Base-by-base conservation (phyloP, 1,284 basidiomycete genomes). In the Puccinia triticina region DNA sequence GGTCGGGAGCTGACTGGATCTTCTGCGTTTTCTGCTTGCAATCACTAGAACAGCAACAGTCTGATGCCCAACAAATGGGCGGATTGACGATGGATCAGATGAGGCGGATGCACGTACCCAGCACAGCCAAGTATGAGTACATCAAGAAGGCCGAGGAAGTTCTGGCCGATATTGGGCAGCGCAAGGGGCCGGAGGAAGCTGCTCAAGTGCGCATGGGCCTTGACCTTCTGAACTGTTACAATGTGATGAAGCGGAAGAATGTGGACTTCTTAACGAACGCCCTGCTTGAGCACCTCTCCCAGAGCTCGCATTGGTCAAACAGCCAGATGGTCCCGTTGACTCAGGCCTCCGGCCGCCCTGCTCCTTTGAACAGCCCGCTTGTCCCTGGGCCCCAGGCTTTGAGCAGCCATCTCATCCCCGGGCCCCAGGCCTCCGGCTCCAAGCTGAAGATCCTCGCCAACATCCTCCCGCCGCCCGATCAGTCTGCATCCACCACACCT, bases 281-380 rank as follows among this genome's bases (percentile, higher is more conserved):
- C 50, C 29, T 74, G 4, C 23, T 74, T 8, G 72, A 74, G 50
- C 72, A 74, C n/a, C 40, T 57, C 21, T 4, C 48, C 11, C 50
- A 74, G 0, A 8, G 32, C 23, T 32, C 72, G 1, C 46, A 21
- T 37, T 29, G 4, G 11, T 1, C 37, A 8, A 40, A 12, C 37
- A 43, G 40, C 12, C 40, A 12, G 12, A 4, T 4, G 12, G 40
- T 43, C 40, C 4, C 4, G 4, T 12, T 12, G 4, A 4, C 40
- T 12, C 40, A 43, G 12, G 40, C 12, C 40, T 43, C 40, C 4
- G 40, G 40, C 40, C 12, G 40, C 40, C 12, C 40, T 4, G 12
- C 40, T 12, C 40, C 12, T 43, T 12, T 12, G 12, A 43, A 43
- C 40, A 7, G 4, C 40, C 40, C 4, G 7, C 7, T 7, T 7